A percentile compares a stretch with the other conserved stretches of the same genome.
These are phyloP conservation scores for Populus tomentosa DNA, from an alignment of 441 rosid genomes.

Conservation along the genomic window DNA sequence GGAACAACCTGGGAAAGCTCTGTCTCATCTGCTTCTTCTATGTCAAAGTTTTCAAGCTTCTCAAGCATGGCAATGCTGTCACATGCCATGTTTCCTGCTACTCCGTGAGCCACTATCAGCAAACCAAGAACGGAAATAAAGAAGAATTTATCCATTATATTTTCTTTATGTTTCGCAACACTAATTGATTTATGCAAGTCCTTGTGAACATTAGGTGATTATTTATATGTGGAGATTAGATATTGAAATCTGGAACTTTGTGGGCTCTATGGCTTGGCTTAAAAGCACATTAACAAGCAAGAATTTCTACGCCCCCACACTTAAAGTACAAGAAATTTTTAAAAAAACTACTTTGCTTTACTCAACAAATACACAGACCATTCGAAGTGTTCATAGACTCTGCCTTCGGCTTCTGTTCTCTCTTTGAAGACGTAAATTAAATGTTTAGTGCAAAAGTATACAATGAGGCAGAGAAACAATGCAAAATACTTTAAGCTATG, in stretches of 20 bases:
- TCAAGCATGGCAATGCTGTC: conserved; percentile 43
- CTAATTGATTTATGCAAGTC: conserved; percentile 26
- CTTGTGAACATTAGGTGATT: neutral
- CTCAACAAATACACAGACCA: conserved; percentile 54
- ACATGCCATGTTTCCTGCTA: conserved; percentile 33
- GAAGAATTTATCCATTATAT: conserved; percentile 47
- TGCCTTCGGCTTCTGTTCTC: conserved; percentile 18
- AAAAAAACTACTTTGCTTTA: conserved; percentile 76
- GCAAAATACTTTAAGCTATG: conserved; percentile 9
- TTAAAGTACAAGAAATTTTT: conserved; percentile 75
- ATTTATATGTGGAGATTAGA: neutral
- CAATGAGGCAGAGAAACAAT: conserved; percentile 10
- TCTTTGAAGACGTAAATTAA: conserved; percentile 18
- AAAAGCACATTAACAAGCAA: conserved; percentile 62
- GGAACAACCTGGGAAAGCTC: conserved; percentile 35
- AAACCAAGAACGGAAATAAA: conserved; percentile 44
- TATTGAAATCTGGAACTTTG: neutral
- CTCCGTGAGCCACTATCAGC: conserved; percentile 48
- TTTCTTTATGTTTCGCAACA: conserved; percentile 23
- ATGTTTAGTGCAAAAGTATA: conserved; percentile 9
- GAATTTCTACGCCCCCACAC: conserved; percentile 62
- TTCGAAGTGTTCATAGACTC: conserved; percentile 38
- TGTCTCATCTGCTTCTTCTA: conserved; percentile 46
- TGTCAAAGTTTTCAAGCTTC: conserved; percentile 50
- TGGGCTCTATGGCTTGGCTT: neutral